Percentiles rank a stretch among this genome's conserved stretches.
phyloP scores from a whole-genome alignment of 805 yeast genomes.

The Candida maris region DNA sequence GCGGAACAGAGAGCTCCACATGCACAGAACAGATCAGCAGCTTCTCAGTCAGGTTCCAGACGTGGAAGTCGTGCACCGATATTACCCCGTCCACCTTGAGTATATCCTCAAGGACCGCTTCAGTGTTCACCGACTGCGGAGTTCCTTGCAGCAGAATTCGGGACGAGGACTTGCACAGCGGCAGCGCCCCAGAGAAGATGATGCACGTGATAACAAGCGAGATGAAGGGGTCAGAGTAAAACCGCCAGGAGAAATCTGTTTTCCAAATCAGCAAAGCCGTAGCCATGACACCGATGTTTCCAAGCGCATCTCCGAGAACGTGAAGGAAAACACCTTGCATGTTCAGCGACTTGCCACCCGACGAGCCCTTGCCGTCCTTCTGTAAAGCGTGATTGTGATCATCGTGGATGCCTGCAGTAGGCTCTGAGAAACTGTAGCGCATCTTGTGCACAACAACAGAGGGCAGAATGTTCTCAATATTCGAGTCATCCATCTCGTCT shows the following conservation, averaged over 20 bases:
- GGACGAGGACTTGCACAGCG: conserved; percentile 81
- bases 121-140: conserved; percentile 78
- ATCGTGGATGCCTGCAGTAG: conserved; percentile 16
- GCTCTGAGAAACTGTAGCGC: conserved; percentile 7
- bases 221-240: conserved; percentile 78
- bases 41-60: conserved; percentile 92
- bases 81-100: conserved; percentile 65
- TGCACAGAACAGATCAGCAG: conserved; percentile 86
- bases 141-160: conserved; percentile 90
- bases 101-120: conserved; percentile 67
- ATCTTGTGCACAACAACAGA: conserved; percentile 24
- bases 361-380: conserved; percentile 10
- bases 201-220: conserved; percentile 83
- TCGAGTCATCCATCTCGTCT: conserved; percentile 19
- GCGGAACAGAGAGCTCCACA: conserved; percentile 63
- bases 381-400: conserved; percentile 25
- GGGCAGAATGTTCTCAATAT: conserved; percentile 28
- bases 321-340: conserved; percentile 97
- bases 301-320: conserved; percentile 93
- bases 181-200: conserved; percentile 87
- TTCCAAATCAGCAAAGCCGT: conserved; percentile 94
- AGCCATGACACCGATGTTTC: conserved; percentile 87
- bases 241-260: conserved; percentile 85
- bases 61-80: conserved; percentile 91
- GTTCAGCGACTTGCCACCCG: conserved; percentile 64